Base-by-base conservation (phyloP, 148 eudicot genomes). In the Arctostaphylos glauca region DNA sequence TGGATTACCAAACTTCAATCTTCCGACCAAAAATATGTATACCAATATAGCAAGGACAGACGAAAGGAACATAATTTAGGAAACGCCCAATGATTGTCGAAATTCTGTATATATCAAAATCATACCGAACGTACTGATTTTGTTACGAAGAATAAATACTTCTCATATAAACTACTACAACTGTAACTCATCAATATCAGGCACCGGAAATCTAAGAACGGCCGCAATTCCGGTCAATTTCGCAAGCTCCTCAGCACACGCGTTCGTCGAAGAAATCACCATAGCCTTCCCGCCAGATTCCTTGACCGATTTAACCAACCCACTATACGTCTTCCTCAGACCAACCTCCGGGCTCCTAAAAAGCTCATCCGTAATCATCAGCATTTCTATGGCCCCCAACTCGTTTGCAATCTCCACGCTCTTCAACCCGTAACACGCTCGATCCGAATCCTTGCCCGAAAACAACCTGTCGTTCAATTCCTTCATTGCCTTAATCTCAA, bases 161-260 rank as follows among this genome's bases (percentile, higher is more conserved):
- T n/a, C n/a, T n/a, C n/a, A n/a, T n/a, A n/a, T n/a, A n/a, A n/a
- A n/a, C 0, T 31, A 50, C 38, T 54, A 80, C 76, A 68, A 25
- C 19, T 67, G 49, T 21, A 70, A 6, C 43, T 49, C 74, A 70
- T 81, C 83, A 21, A 81, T 50, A 16, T 81, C 77, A 41, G 83
- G 83, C 77, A 81, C 13, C 4, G 83, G 83, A 81, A 81, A 81
- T 44, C 83, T 71, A 41, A 81, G 75, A 81, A 81, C 43, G 9
- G 83, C 83, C 19, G 67, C 83, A 3, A 81, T 72, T 6, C 83
- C 83, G 15, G 77, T 81, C 75, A 71, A 14, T 19, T 81, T 72
- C 2, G 38, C 83, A 9, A 81, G 59, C 77, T 72, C 38, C 38
- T 31, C 38, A 31, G 38, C 38, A 31, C 38, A 31, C 38, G 0